phyloP scores from a whole-genome alignment of 2,329 filamentous ascomycete species.

The Coniochaeta pulveracea region DNA sequence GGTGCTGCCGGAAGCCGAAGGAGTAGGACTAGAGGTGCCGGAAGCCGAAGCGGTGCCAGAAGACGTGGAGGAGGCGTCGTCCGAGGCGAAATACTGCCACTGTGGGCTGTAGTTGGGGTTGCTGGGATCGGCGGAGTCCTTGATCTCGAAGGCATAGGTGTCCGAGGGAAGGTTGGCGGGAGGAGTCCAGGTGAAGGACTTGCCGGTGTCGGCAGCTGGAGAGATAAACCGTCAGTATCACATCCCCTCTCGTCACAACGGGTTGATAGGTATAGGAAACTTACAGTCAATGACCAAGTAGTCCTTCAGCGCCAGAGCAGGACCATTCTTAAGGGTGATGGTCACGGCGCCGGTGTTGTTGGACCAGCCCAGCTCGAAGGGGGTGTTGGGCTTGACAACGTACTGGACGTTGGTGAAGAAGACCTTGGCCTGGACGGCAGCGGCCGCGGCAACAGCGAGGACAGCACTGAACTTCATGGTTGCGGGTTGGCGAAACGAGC shows the following conservation, averaged over 20 bases:
- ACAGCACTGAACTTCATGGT: conserved; percentile 30
- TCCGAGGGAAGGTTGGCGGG: conserved; percentile 22
- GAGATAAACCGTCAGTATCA: conserved; percentile 5
- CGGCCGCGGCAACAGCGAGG: conserved; percentile 22
- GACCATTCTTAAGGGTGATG: conserved; percentile 27
- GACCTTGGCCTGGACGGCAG: conserved; percentile 17
- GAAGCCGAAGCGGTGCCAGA: conserved; percentile 7
- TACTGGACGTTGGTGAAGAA: conserved; percentile 19
- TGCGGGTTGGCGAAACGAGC: no score
- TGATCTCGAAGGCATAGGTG: conserved; percentile 34
- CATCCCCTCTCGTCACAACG: no score
- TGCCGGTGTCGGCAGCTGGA: conserved; percentile 21
- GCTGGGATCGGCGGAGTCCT: conserved; percentile 19
- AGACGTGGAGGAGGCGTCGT: conserved; percentile 11
- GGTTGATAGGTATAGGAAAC: no score
- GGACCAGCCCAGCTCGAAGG: conserved; percentile 32
- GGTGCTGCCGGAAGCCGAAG: conserved; percentile 6
- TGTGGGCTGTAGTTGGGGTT: conserved; percentile 31
- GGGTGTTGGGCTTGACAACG: conserved; percentile 21
- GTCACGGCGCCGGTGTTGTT: conserved; percentile 28
- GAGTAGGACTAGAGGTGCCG: conserved; percentile 7
- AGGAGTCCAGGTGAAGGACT: conserved; percentile 27
- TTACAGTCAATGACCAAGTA: conserved; percentile 24
- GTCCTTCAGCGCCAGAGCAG: conserved; percentile 20
- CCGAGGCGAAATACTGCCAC: conserved; percentile 22